These are phyloP conservation scores for Brettanomyces anomalus DNA, from an alignment of 805 yeast species.

Conservation along the genomic window DNA sequence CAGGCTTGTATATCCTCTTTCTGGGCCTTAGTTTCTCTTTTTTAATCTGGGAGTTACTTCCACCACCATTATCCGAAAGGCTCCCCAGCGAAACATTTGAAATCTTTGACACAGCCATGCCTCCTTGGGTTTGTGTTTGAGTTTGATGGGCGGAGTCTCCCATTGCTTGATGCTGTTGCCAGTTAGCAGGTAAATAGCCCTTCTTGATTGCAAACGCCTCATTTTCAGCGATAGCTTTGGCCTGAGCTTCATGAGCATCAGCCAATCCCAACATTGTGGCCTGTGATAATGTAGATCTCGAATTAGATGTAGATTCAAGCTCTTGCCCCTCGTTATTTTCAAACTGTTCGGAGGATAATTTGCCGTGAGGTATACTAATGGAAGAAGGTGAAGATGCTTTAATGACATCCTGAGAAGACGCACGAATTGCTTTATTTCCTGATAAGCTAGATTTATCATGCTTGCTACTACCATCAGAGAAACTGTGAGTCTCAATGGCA, in stretches of 20 bases:
- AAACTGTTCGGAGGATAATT: too few relatives aligned
- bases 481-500: neutral
- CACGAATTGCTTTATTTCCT: too few relatives aligned
- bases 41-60: slow-evolving; percentile 21
- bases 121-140: slow-evolving; percentile 1
- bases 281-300: neutral
- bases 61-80: slow-evolving; percentile 15
- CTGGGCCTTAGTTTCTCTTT: slow-evolving; percentile 22
- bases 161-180: neutral
- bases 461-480: neutral
- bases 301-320: too few relatives aligned
- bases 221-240: slow-evolving; percentile 1
- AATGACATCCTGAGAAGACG: too few relatives aligned
- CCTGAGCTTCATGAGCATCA: neutral
- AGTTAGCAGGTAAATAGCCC: neutral
- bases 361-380: too few relatives aligned
- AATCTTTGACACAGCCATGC: slow-evolving; percentile 10
- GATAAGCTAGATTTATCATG: neutral
- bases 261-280: neutral
- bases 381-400: too few relatives aligned
- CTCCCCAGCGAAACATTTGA: slow-evolving; percentile 10
- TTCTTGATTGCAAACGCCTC: slow-evolving; percentile 1
- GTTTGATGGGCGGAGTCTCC: slow-evolving; percentile 2
- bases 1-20: slow-evolving; percentile 61
- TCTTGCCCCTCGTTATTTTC: too few relatives aligned